These are phyloP conservation scores for Exserohilum rostratum DNA, from an alignment of 2,329 filamentous ascomycete genomes.

Conservation along the genomic window DNA sequence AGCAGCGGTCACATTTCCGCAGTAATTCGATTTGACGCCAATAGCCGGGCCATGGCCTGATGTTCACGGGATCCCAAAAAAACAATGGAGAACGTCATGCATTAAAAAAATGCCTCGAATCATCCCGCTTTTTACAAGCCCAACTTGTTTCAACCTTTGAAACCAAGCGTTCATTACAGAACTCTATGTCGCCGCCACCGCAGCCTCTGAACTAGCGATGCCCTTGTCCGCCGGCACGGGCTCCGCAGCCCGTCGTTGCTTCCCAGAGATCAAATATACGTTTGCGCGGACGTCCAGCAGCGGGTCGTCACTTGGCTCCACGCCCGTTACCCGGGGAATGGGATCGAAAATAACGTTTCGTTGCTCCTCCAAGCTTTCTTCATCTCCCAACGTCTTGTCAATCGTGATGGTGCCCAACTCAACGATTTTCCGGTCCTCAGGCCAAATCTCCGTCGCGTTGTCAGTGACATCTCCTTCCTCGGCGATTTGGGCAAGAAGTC, in stretches of 20 bases:
- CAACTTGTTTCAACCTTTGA: background rate
- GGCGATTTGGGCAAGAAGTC: conserved; percentile 58
- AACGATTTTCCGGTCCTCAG: conserved; percentile 57
- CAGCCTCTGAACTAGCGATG: conserved; percentile 4
- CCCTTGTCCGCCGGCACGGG: background rate
- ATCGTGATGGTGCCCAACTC: conserved; percentile 59
- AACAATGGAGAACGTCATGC: background rate
- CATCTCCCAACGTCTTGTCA: conserved; percentile 49
- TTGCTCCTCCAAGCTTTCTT: conserved; percentile 53
- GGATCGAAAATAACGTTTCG: conserved; percentile 65
- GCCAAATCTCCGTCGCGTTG: conserved; percentile 60
- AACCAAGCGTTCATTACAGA: background rate
- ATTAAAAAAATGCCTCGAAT: background rate
- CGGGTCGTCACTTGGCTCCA: conserved; percentile 61
- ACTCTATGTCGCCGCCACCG: conserved; percentile 9
- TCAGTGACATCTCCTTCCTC: conserved; percentile 56
- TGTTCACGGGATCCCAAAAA: background rate
- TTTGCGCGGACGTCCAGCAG: conserved; percentile 62
- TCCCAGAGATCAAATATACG: conserved; percentile 62
- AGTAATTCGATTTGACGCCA: too few relatives aligned
- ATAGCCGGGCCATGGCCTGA: background rate
- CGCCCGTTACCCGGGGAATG: conserved; percentile 60
- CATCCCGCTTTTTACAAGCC: background rate
- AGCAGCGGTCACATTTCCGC: too few relatives aligned
- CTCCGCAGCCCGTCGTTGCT: conserved; percentile 56